Evolutionary conservation across 768 basidiomycete species (phyloP), one percentile per base, ranked within the genome.

Genomic region (Flagelloscypha sp.): DNA sequence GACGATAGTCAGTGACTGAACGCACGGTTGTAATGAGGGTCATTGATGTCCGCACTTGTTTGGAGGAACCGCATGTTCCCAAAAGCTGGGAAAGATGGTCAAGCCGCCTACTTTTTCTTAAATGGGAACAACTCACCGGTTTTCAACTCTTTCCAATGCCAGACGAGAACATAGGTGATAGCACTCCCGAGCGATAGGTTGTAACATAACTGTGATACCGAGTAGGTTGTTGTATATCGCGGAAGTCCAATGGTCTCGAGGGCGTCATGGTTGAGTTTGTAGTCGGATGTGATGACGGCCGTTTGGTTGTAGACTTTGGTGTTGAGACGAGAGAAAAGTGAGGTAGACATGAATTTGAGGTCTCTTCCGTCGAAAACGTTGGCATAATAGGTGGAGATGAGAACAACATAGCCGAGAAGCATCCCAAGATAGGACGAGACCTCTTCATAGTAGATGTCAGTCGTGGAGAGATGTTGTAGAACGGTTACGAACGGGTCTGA

Each of bases 101-200:
- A n/a, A n/a, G n/a, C n/a, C n/a, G n/a, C n/a, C n/a, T n/a, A n/a
- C n/a, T 11, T 20, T 11, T 24, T 2, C 15, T 12, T 12, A 28
- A 22, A 15, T 12, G 12, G 23, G 12, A 31, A 6, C 30, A 30
- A 47, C 48, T 41, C 32, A 65, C 66, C 66, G 17, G 41, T 46
- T 43, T 58, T 65, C 18, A 74, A 41, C 38, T 76, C 70, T 5
- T 54, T 53, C 70, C 68, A 72, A 43, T 74, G 59, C 72, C 69
- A 74, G 16, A 76, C 42, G 12, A 68, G 43, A 7, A 76, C 54
- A 39, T 67, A 69, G 3, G 66, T 68, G 23, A 73, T 58, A 2
- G 69, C 66, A 6, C 68, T 61, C 5, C 70, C 70, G n/a, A 72
- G 54, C 6, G 62, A 63, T 15, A 71, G 47, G 46, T 74, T 72